Percentiles rank a stretch among this genome's conserved stretches.
Evolutionary conservation across 257 asterid species (phyloP).

Genomic region (Haberlea rhodopensis): DNA sequence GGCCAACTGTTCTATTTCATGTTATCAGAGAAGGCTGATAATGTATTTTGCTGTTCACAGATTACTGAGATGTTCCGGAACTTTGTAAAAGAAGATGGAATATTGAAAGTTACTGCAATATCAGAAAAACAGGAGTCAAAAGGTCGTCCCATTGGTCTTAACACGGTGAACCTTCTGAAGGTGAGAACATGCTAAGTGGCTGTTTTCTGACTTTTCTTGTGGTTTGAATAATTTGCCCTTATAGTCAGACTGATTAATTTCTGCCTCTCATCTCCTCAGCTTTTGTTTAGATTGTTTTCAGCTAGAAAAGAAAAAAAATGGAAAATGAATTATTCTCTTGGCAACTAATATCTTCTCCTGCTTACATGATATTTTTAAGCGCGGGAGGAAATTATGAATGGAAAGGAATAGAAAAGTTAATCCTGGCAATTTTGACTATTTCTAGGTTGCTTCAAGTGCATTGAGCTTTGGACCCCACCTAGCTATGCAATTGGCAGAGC

Average conservation of each 20-base stretch:
- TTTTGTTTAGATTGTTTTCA: constrained; percentile 1
- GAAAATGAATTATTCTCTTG: neutral
- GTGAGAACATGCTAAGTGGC: constrained; percentile 34
- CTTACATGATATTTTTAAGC: neutral
- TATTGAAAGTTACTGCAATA: constrained; percentile 49
- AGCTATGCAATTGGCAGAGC: constrained; percentile 96
- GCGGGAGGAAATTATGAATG: constrained; percentile 2
- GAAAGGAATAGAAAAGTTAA: constrained; percentile 8
- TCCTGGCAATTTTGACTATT: constrained; percentile 26
- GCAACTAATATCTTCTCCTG: neutral
- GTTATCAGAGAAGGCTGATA: constrained; percentile 20
- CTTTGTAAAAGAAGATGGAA: constrained; percentile 59
- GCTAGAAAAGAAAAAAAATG: neutral
- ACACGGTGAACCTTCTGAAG: constrained; percentile 93
- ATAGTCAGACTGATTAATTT: constrained; percentile 8
- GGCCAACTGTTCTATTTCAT: constrained; percentile 6
- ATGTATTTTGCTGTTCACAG: constrained; percentile 36
- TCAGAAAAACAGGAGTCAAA: constrained; percentile 75
- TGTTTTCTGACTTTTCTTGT: constrained; percentile 19
- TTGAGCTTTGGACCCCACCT: constrained; percentile 86
- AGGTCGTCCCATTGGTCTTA: constrained; percentile 82
- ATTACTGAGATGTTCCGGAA: constrained; percentile 65
- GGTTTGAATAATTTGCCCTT: constrained; percentile 10
- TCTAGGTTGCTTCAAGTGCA: constrained; percentile 93
- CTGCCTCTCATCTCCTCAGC: constrained; percentile 18